Conservation (phyloP, 164 flowering plant species). For the Vitis rupestris region DNA sequence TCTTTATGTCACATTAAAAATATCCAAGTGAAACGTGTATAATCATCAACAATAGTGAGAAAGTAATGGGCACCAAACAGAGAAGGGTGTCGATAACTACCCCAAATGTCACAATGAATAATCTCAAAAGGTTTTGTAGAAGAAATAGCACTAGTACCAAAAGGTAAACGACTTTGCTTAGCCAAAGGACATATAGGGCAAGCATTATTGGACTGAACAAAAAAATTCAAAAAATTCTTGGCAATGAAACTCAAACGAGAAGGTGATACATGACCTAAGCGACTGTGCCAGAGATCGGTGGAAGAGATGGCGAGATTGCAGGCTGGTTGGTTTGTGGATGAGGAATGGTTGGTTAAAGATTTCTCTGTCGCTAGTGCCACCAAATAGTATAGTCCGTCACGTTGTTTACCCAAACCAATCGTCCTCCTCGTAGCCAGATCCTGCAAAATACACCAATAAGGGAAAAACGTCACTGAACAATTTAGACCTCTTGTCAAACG, state of each 20-base stretch:
- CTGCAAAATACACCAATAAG: neutral
- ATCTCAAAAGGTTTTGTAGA: neutral
- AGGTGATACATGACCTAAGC: neutral
- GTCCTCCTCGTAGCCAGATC: too few species aligned
- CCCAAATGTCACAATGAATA: neutral
- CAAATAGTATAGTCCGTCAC: neutral
- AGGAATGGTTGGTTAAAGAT: neutral
- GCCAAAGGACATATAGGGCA: constrained; percentile 2
- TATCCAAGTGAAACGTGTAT: constrained; percentile 1
- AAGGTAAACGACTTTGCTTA: constrained; percentile 1
- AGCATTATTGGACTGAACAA: neutral
- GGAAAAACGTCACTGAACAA: neutral
- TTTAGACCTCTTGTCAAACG: neutral
- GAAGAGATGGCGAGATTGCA: constrained; percentile 1
- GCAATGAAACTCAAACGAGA: neutral
- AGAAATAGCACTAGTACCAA: neutral
- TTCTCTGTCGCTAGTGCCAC: constrained; percentile 1
- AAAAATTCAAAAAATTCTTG: neutral
- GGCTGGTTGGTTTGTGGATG: neutral
- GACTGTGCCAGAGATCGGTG: constrained; percentile 3
- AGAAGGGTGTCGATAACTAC: too few species aligned
- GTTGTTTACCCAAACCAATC: too few species aligned
- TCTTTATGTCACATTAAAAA: neutral
- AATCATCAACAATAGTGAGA: neutral
- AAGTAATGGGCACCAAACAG: too few species aligned